These are phyloP conservation scores for Sporothrix protearum DNA, from an alignment of 2,329 filamentous ascomycete genomes.

Conservation along the genomic window DNA sequence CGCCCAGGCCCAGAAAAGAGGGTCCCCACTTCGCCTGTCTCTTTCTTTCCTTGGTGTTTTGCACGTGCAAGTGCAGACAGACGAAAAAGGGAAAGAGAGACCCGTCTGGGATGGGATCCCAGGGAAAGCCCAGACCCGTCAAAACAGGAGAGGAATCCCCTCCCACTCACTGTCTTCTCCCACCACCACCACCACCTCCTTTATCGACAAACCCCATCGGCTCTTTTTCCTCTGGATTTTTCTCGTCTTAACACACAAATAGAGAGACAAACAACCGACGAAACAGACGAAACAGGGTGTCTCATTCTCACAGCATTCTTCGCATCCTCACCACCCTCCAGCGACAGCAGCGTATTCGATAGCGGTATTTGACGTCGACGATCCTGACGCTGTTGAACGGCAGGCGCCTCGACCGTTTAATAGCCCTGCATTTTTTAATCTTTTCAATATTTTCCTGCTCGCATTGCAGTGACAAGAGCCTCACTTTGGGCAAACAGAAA, in stretches of 20 bases:
- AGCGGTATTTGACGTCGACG: background rate
- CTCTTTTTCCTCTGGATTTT: background rate
- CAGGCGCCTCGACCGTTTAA: background rate
- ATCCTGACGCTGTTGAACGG: background rate
- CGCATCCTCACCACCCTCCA: background rate
- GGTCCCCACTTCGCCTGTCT: background rate
- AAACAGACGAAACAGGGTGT: background rate
- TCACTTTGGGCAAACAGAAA: background rate
- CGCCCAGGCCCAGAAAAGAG: background rate
- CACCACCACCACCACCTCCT: background rate
- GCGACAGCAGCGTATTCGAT: background rate
- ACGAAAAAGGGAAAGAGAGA: background rate
- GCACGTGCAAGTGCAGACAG: constrained; percentile 22
- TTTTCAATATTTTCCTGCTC: background rate
- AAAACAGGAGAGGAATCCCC: constrained; percentile 4
- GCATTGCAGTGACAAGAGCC: background rate
- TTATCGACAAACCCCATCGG: background rate
- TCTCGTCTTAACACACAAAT: background rate
- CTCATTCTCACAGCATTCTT: background rate
- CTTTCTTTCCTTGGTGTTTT: constrained; percentile 7
- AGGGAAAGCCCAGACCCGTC: background rate
- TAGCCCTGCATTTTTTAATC: background rate
- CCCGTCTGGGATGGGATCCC: background rate
- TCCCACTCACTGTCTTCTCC: background rate
- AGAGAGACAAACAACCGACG: background rate